Evolutionary conservation across 192 early-diverging fungal genomes (phyloP), one percentile per base, ranked within the genome.

Genomic region (Dissophora globulifera): DNA sequence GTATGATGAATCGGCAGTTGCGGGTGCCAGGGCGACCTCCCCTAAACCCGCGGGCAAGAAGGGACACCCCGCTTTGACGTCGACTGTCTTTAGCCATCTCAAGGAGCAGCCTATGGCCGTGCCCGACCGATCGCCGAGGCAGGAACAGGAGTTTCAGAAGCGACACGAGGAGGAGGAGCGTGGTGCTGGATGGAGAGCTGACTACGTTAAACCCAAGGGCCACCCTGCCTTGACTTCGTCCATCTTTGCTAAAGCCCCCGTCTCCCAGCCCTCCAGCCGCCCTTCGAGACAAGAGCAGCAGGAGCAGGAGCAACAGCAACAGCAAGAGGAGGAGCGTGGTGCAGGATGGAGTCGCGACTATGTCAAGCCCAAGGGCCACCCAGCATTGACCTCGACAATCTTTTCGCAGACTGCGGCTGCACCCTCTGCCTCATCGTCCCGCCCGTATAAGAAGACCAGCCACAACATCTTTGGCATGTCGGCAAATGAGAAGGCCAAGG

Each of bases 331-430:
- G 33, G 71, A 76, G 22, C 72, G 58, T 26, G 58, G 49, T 9
- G 72, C 72, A 32, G 72, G 72, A 31, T 67, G 72, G 63, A 51
- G 72, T 40, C 20, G 58, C 0, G 72, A 76, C 17, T 76, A 67
- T 67, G 58, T 67, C 6, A 66, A 66, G 17, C 72, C 63, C 51
- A 76, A 76, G 47, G 72, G 72, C n/a, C 72, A 76, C 51, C 72
- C 72, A 1, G 72, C 72, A 3, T 45, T 76, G 51, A 76, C 72
- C 2, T 76, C 72, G n/a, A 48, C n/a, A 16, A 47, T 48, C 45
- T 60, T 60, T 33, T 60, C 58, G 7, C 43, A 60, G 20, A 8
- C 9, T 4, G 23, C 1, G 10, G 22, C 40, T 15, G 23, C 43
- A 23, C 20, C 62, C 16, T 22, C 48, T 10, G 16, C 67, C 1